Conservation (phyloP, 352 stramenopile genomes). For the Thalassiosira oceanica region DNA sequence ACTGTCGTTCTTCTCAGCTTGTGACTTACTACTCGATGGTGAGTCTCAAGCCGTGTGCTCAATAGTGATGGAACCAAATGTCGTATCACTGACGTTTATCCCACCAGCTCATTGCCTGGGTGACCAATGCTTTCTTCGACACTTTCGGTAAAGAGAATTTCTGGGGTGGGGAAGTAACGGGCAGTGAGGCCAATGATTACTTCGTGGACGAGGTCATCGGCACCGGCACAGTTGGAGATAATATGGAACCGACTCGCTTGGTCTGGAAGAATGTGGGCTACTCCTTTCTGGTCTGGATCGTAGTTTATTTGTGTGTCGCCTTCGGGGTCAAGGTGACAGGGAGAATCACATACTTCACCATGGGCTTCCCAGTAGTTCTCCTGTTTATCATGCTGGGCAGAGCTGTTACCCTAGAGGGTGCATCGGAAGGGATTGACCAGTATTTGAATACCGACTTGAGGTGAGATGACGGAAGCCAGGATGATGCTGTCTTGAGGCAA, state of each 20-base stretch:
- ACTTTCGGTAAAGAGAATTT: slow-evolving; percentile 39
- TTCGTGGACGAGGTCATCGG: slow-evolving; percentile 63
- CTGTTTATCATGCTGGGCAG: slow-evolving; percentile 56
- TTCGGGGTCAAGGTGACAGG: slow-evolving; percentile 62
- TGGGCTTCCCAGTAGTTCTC: slow-evolving; percentile 60
- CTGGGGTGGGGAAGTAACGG: slow-evolving; percentile 41
- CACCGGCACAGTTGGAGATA: slow-evolving; percentile 39
- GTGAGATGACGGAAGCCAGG: slow-evolving; percentile 27
- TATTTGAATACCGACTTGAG: slow-evolving; percentile 34
- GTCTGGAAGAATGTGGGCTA: slow-evolving; percentile 60
- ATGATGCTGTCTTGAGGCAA: slow-evolving; percentile 36
- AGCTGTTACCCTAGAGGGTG: slow-evolving; percentile 43
- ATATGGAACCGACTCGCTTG: slow-evolving; percentile 44
- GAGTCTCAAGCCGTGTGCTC: background rate
- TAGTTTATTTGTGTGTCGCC: slow-evolving; percentile 50
- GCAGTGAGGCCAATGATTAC: slow-evolving; percentile 47
- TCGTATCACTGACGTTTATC: background rate
- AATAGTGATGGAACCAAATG: background rate
- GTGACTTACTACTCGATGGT: slow-evolving; percentile 46
- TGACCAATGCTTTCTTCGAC: slow-evolving; percentile 56
- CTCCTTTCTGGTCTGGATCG: slow-evolving; percentile 46
- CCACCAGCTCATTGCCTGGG: slow-evolving; percentile 44
- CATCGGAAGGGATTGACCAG: slow-evolving; percentile 30
- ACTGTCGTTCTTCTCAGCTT: too few species aligned
- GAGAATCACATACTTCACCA: slow-evolving; percentile 59